These are phyloP conservation scores for Hydnomerulius pinastri DNA, from an alignment of 768 basidiomycete genomes.

Conservation along the genomic window DNA sequence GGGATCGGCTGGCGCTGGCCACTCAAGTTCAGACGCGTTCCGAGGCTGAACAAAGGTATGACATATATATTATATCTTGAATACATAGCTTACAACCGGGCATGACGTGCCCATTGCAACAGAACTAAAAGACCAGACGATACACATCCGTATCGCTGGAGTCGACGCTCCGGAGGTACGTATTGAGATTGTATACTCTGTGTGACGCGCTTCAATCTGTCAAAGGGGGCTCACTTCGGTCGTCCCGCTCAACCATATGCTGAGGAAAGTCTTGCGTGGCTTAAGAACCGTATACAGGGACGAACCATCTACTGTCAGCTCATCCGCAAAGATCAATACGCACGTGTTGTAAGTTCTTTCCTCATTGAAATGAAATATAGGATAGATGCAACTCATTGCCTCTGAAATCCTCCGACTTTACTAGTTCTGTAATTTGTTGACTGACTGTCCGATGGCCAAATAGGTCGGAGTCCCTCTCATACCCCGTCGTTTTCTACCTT, in stretches of 20 bases:
- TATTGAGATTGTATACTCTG: not conserved
- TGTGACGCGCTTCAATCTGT: not conserved
- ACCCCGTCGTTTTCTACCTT: constrained; percentile 55
- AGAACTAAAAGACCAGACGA: constrained; percentile 80
- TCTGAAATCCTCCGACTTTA: not conserved
- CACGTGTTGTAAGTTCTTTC: constrained; percentile 62
- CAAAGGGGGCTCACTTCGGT: constrained; percentile 82
- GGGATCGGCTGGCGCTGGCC: constrained; percentile 75
- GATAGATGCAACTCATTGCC: not conserved
- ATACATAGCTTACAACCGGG: not conserved
- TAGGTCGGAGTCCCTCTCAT: constrained; percentile 68
- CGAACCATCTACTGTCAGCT: constrained; percentile 72
- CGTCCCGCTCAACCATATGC: constrained; percentile 74
- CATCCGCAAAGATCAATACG: constrained; percentile 79
- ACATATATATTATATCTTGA: not conserved
- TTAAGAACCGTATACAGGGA: constrained; percentile 56
- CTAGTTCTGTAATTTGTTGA: not conserved
- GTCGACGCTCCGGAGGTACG: constrained; percentile 91
- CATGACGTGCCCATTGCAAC: not conserved
- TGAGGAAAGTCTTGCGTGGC: constrained; percentile 74
- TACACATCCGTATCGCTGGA: constrained; percentile 87
- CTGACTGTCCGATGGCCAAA: not conserved
- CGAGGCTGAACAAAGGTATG: constrained; percentile 57
- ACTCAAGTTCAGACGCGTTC: constrained; percentile 66
- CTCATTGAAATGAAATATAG: not conserved